Evolutionary conservation across 225 moss, liverwort and hornwort species (phyloP), one percentile per base, ranked within the genome.

Genomic region (Marchantia polymorpha): DNA sequence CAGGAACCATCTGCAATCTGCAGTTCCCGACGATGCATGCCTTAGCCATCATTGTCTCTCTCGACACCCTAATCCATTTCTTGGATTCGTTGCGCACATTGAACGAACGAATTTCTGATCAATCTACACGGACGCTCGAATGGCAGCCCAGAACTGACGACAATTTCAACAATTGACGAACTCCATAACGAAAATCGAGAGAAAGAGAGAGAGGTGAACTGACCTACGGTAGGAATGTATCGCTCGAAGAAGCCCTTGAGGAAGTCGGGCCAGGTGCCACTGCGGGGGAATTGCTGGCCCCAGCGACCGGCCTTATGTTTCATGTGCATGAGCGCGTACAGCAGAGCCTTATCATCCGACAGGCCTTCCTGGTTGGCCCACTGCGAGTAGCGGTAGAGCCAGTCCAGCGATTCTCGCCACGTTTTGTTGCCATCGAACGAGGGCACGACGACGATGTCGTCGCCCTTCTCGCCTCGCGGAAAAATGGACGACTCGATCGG

Each of bases 291-390:
- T 16, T 79, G 69, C 53, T 70, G 56, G 58, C 66, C 72, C 69
- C 70, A 79, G 49, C 79, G 48, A 12, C 72, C 27, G 72, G 79
- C 70, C 55, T 79, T 79, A 46, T 72, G 14, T 19, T 70, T 29
- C 70, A 79, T 49, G 16, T 79, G 79, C 72, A 70, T 59, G 19
- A 69, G 16, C 19, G 70, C 79, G 15, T 70, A 70, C 20, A 71
- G 1, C 8, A 79, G 69, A 7, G 53, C 47, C 68, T 71, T 66
- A 10, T 79, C 79, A 52, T 79, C 79, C 12, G 79, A 79, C 25
- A 79, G 25, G 3, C 79, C 79, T 63, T 79, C 79, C 47, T 79
- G 79, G 19, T 70, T 79, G 22, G 79, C 79, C 79, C 79, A 79
- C 23, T 72, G 79, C n/a, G 39, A 79, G 22, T 39, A 79, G 46